Base-by-base conservation (phyloP, 2,329 filamentous ascomycete genomes). In the Penicillium sp. region DNA sequence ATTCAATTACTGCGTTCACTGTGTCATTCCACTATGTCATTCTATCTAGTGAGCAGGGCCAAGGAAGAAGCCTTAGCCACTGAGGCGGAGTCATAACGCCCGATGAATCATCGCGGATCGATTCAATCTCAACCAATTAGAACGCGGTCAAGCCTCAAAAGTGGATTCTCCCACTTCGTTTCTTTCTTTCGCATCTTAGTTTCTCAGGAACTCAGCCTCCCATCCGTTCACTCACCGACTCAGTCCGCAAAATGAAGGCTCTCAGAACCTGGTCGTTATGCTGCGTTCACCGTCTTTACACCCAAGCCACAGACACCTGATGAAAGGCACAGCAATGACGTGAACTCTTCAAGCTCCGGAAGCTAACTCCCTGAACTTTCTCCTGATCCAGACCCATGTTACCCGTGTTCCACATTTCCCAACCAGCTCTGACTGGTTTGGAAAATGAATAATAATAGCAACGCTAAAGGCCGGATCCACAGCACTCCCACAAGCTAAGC, bases 191-290 rank as follows among this genome's bases (percentile, higher is more conserved):
- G 20, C n/a, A 45, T 26, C 22, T 45, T 45, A 45, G 18, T 26
- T 27, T 25, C 26, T 45, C 55, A 58, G 53, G 54, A 40, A 40
- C 57, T 60, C 53, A 40, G 51, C 23, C 49, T 52, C 51, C 29
- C 48, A 40, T 56, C 37, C 43, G 52, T 11, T 41, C 48, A n/a
- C 55, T 57, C 60, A 62, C 60, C 60, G 60, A 62, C 58, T 56
- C 29, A n/a, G 35, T 4, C 57, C 33, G 27, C 49, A 14, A 54
- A 55, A 51, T 46, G 11, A 14, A n/a, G 20, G 14, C 23, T 42
- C 18, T 45, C 31, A 22, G 27, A 23, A 27, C 11, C 12, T 27
- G n/a, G 18, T 12, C 45, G 55, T 45, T 26, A 55, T 41, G 54
- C 49, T 51, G 57, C 6, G 14, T 48, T 60, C 59, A 62, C 59